Conservation (phyloP, 192 early-diverging fungal species). For the Backusella luteola region DNA sequence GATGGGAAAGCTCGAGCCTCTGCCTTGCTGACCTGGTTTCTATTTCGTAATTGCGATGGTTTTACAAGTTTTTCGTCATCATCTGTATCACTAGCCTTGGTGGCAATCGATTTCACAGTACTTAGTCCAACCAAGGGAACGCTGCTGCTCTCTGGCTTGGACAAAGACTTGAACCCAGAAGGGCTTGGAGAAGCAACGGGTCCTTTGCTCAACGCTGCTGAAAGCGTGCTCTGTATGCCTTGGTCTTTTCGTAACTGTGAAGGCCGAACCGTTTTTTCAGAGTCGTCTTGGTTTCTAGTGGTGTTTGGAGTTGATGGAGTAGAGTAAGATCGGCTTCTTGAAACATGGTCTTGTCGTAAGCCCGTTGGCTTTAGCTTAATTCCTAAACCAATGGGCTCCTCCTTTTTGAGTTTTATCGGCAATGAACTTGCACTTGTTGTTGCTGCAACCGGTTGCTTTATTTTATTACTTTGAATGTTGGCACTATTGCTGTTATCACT, state of each 20-base stretch:
- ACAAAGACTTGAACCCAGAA: not conserved
- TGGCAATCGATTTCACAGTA: not conserved
- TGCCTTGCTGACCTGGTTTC: not conserved
- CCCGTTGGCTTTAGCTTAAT: not conserved
- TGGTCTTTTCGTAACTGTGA: constrained; percentile 7
- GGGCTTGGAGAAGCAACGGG: not conserved
- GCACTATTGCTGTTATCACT: not conserved
- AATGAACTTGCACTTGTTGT: not conserved
- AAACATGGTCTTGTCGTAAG: not conserved
- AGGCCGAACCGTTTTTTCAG: not conserved
- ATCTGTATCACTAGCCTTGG: not conserved
- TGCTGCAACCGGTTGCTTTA: not conserved
- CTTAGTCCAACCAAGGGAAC: not conserved
- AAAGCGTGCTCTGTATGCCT: constrained; percentile 2
- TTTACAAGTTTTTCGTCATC: constrained; percentile 26
- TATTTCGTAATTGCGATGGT: constrained; percentile 21
- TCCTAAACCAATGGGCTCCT: not conserved
- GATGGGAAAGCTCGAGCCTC: not conserved
- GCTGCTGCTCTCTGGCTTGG: not conserved
- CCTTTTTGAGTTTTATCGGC: not conserved
- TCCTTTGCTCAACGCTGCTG: not conserved
- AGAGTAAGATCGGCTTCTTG: constrained; percentile 9
- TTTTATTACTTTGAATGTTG: not conserved
- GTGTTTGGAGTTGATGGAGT: not conserved
- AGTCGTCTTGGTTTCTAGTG: not conserved